These are phyloP conservation scores for Mycena vitilis DNA, from an alignment of 768 basidiomycete species.

Conservation along the genomic window DNA sequence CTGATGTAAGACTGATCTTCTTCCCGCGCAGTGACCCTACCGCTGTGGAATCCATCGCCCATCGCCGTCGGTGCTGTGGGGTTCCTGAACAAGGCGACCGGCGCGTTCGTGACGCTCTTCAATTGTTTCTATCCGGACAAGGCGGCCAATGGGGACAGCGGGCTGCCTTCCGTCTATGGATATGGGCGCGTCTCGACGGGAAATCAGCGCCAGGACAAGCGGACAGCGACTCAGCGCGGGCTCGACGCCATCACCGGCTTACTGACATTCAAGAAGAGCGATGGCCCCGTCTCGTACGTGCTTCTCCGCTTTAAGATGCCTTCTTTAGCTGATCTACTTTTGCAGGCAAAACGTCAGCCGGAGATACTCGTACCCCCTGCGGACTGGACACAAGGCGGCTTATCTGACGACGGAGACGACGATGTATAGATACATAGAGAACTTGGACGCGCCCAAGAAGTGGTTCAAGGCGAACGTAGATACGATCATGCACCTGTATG, in stretches of 20 bases:
- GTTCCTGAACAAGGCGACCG: slow-evolving; percentile 72
- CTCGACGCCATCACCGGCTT: slow-evolving; percentile 65
- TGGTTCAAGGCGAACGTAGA: slow-evolving; percentile 83
- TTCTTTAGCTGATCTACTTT: background rate
- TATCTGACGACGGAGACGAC: slow-evolving; percentile 77
- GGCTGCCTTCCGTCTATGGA: slow-evolving; percentile 69
- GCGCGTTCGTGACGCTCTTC: slow-evolving; percentile 77
- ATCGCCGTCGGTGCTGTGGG: slow-evolving; percentile 81
- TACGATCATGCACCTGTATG: slow-evolving; percentile 69
- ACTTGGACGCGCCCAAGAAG: slow-evolving; percentile 69
- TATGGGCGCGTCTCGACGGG: slow-evolving; percentile 67
- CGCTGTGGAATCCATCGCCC: slow-evolving; percentile 75
- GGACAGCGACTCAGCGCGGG: slow-evolving; percentile 68
- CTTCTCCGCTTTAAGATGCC: background rate
- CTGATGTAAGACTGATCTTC: background rate
- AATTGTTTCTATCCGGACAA: slow-evolving; percentile 70
- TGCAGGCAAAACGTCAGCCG: slow-evolving; percentile 61
- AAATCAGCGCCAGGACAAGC: slow-evolving; percentile 64
- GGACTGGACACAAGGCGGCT: slow-evolving; percentile 73
- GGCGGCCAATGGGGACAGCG: slow-evolving; percentile 55
- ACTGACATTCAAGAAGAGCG: slow-evolving; percentile 55
- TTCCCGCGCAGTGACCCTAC: slow-evolving; percentile 61
- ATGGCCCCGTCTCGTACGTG: slow-evolving; percentile 54
- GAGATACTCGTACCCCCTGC: slow-evolving; percentile 69
- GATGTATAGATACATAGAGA: slow-evolving; percentile 74